These are phyloP conservation scores for Chytridium lagenaria DNA, from an alignment of 371 early-diverging fungal species.

Conservation along the genomic window DNA sequence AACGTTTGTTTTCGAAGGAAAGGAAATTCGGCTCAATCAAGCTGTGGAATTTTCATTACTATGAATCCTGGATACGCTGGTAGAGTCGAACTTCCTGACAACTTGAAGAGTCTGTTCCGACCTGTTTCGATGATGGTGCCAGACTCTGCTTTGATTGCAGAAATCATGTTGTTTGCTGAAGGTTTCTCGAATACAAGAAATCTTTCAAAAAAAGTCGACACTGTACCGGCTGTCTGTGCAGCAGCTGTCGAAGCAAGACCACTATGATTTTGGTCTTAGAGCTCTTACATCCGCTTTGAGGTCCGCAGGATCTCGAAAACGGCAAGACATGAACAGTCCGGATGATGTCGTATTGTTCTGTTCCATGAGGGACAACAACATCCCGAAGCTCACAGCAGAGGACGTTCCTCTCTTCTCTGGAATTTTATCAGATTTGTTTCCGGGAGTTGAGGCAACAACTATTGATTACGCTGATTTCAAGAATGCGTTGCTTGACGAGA, in stretches of 20 bases:
- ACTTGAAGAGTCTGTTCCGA: conserved; percentile 61
- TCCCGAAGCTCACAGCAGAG: conserved; percentile 61
- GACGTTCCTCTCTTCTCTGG: conserved; percentile 60
- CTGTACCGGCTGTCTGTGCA: conserved; percentile 59
- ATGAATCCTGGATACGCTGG: conserved; percentile 73
- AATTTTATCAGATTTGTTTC: conserved; percentile 62
- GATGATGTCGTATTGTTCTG: conserved; percentile 58
- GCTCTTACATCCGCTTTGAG: conserved; percentile 58
- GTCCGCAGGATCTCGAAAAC: conserved; percentile 54
- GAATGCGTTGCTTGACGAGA: conserved; percentile 50
- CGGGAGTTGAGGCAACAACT: conserved; percentile 54
- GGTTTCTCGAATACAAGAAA: conserved; percentile 61
- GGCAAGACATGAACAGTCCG: conserved; percentile 45
- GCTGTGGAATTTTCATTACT: conserved; percentile 64
- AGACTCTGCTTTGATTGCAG: conserved; percentile 62
- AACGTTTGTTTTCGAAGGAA: conserved; percentile 61
- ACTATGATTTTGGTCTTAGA: conserved; percentile 66
- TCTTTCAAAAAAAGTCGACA: conserved; percentile 62
- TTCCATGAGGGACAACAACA: conserved; percentile 58
- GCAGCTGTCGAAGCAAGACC: conserved; percentile 65
- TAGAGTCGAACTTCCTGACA: conserved; percentile 64
- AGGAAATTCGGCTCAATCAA: conserved; percentile 55
- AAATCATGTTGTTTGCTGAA: conserved; percentile 66
- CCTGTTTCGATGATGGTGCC: conserved; percentile 67
- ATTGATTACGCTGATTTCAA: conserved; percentile 55